phyloP scores from a whole-genome alignment of 495 filamentous ascomycete species.

The Bacidia rubella region DNA sequence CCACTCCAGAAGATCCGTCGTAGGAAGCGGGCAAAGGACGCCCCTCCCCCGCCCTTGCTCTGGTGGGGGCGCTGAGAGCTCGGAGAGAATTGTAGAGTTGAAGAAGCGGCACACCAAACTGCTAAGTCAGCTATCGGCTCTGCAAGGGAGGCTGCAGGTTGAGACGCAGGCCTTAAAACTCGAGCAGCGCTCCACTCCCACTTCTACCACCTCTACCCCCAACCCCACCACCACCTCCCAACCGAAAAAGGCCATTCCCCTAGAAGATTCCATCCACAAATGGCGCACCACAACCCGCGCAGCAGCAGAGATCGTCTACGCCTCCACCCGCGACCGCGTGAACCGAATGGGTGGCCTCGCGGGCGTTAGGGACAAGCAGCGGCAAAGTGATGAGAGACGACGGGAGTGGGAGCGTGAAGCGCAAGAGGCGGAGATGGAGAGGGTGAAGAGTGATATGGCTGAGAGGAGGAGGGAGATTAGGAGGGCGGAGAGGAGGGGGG shows the following conservation, averaged over 20 bases:
- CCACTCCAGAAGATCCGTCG: slow-evolving; percentile 13
- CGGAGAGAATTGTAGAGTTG: slow-evolving; percentile 7
- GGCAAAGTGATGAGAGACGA: slow-evolving; percentile 25
- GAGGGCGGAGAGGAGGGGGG: not conserved
- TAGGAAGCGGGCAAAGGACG: too few species aligned
- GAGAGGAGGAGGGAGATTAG: not conserved
- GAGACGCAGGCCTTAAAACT: slow-evolving; percentile 37
- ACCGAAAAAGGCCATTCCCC: slow-evolving; percentile 19
- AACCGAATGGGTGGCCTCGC: slow-evolving; percentile 42
- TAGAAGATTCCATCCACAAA: slow-evolving; percentile 33
- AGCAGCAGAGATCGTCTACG: slow-evolving; percentile 40
- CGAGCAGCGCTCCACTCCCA: slow-evolving; percentile 30
- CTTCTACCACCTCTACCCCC: slow-evolving; percentile 26
- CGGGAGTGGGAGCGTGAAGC: slow-evolving; percentile 13
- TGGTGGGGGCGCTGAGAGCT: not conserved
- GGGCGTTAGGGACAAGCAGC: slow-evolving; percentile 37
- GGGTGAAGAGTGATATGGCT: slow-evolving; percentile 3
- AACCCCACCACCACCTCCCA: slow-evolving; percentile 21
- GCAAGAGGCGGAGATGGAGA: slow-evolving; percentile 4
- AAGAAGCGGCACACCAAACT: slow-evolving; percentile 26
- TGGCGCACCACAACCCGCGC: slow-evolving; percentile 35
- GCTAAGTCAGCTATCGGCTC: slow-evolving; percentile 22
- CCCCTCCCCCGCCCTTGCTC: too few species aligned
- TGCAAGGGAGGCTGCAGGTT: slow-evolving; percentile 32
- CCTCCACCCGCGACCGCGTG: slow-evolving; percentile 29